Base-by-base conservation (phyloP, 306 rosid species). In the Medicago ruthenica region DNA sequence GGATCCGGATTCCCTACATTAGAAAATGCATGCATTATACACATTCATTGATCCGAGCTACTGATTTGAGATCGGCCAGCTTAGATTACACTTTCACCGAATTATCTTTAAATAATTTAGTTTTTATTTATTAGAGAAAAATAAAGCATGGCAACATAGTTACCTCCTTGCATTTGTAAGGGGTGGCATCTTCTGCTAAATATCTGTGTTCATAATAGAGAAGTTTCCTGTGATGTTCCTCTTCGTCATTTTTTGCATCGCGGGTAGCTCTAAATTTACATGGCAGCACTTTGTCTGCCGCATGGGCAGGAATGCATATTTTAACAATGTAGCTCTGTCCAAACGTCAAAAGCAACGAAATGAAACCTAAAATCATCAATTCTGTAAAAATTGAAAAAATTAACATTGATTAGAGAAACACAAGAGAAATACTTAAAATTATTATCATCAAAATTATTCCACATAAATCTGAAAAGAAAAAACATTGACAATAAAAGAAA, bases 351-450 rank as follows among this genome's bases (percentile, higher is more conserved):
- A 96, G 83, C 22, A 96, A 80, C 6, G 99, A 96, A 80, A 96
- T 84, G 89, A 96, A 96, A 44, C 99, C 99, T 20, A 96, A 81
- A 87, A 96, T 70, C 99, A 96, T 96, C 92, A 96, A 70, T 88
- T 96, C 99, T 96, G 99, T 85, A 85, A 54, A 13, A 9, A 18
- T 0, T 34, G 1, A 63, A 76, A 67, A 34, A 39, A 14, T 27
- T 41, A 65, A 74, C 58, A 79, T 65, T 31, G 40, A 15, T 31
- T 13, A 41, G 13, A 55, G 34, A 74, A 70, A 55, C 64, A 47
- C 20, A 1, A n/a, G 7, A 71, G 17, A 71, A 55, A 74, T 45
- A 44, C 12, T 62, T 10, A 24, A 20, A 13, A 53, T 34, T 36
- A 73, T 18, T 3, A 21, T 2, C 11, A 16, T 16, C 12, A 42